A percentile compares a stretch with the other conserved stretches of the same genome.
Conservation (phyloP, 495 filamentous ascomycete genomes). For the Neurospora discreta region DNA sequence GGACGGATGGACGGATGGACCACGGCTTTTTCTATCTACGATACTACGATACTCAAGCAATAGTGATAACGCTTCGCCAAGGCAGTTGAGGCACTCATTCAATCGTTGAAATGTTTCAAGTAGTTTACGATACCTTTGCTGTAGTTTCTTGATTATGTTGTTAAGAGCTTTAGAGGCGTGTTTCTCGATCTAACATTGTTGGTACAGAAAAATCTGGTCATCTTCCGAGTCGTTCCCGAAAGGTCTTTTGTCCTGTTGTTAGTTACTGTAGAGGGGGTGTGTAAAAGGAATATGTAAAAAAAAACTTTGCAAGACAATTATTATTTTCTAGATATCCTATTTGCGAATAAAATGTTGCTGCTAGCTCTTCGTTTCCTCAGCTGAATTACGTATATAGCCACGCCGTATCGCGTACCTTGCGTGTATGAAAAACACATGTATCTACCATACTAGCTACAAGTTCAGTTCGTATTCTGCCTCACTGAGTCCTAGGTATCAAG, state of each 20-base stretch:
- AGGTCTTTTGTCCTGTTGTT: too few relatives aligned
- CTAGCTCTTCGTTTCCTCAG: too few relatives aligned
- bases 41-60: conserved; percentile 6
- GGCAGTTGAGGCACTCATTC: neutral
- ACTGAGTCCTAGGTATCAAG: neutral
- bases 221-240: too few relatives aligned
- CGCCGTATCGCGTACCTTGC: neutral
- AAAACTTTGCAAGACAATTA: too few relatives aligned
- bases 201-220: too few relatives aligned
- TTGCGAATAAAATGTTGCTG: too few relatives aligned
- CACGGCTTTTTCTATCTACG: neutral
- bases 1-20: neutral
- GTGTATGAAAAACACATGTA: neutral
- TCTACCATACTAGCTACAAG: neutral
- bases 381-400: too few relatives aligned
- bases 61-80: neutral
- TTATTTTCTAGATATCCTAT: too few relatives aligned
- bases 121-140: neutral
- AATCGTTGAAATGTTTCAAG: neutral
- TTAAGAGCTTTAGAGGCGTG: neutral
- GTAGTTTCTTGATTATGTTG: neutral
- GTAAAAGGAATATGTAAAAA: too few relatives aligned
- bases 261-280: too few relatives aligned
- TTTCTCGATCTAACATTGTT: neutral
- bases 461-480: too few relatives aligned